Evolutionary conservation across 2,329 filamentous ascomycete species (phyloP), one percentile per base, ranked within the genome.

Genomic region (Cercospora beticola): DNA sequence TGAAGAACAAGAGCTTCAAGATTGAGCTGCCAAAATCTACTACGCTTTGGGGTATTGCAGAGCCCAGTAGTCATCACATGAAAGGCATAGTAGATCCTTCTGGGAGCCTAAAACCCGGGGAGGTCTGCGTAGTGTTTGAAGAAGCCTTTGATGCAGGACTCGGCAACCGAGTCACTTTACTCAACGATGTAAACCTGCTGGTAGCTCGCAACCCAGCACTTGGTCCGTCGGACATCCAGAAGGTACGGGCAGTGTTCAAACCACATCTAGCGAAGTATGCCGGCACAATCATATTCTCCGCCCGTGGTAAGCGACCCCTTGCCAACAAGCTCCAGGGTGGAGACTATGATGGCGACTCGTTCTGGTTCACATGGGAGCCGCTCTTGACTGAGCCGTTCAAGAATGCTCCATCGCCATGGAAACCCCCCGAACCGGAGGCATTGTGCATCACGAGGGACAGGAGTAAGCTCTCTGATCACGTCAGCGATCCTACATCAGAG

Each of bases 271-370:
- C 89, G 3, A 86, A 87, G 2, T 79, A 97, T 0, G 90, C 90
- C 69, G 90, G 97, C 73, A 89, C 97, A 1, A 84, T 95, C 14
- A 85, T 97, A 0, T 97, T 98, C 72, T 84, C 92, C 0, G 83
- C 82, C 0, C 86, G 85, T 68, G 91, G 91, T 0, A 76, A 84
- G 28, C 81, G 80, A 0, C 87, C 91, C 0, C 83, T 93, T 0
- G 92, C 91, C 0, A 86, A 88, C 8, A 89, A 89, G 73, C 82
- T 94, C 0, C 92, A 91, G 1, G 92, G 92, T 0, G 92, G 92
- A 0, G 92, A 94, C 74, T 94, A 93, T 70, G 92, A 94, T 72
- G 92, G 92, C 0, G 92, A 95, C 70, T 85, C 82, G 12, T 84
- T 91, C 4, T 94, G 91, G 90, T 80, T 92, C 0, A 92, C 90